Conservation (phyloP, 768 basidiomycete species). For the Russula abietina region DNA sequence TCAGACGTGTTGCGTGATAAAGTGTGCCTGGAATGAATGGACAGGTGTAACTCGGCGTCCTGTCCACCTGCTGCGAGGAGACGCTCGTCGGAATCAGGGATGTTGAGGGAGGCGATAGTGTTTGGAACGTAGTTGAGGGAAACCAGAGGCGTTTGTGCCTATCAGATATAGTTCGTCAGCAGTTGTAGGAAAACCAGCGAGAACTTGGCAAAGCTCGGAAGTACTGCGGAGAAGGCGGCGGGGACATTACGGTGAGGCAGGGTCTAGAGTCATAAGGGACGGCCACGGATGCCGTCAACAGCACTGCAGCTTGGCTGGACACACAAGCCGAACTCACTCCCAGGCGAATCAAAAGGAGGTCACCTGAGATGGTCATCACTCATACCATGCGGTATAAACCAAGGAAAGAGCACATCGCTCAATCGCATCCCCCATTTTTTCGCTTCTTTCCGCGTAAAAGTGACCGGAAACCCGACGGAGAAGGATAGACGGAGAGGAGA, state of each 20-base stretch:
- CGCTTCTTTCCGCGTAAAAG: not conserved
- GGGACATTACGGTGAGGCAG: not conserved
- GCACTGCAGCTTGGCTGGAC: not conserved
- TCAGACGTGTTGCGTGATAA: constrained; percentile 13
- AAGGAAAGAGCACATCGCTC: not conserved
- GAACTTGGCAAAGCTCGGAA: not conserved
- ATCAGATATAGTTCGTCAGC: constrained; percentile 1
- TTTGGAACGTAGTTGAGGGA: constrained; percentile 56
- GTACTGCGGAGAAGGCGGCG: constrained; percentile 2
- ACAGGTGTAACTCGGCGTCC: constrained; percentile 64
- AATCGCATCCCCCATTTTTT: not conserved
- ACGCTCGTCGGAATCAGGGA: constrained; percentile 47
- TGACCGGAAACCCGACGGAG: not conserved
- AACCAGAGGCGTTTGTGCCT: constrained; percentile 42
- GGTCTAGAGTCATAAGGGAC: not conserved
- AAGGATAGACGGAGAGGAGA: too few relatives aligned
- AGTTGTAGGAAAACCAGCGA: not conserved
- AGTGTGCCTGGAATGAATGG: constrained; percentile 36
- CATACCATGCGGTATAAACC: not conserved
- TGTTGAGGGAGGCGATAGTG: constrained; percentile 50
- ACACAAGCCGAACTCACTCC: not conserved
- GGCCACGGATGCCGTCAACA: not conserved
- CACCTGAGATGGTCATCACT: not conserved
- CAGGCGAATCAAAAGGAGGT: not conserved
- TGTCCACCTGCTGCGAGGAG: constrained; percentile 76